Percentiles rank a stretch among this genome's conserved stretches.
These are phyloP conservation scores for Linnemannia zychae DNA, from an alignment of 192 early-diverging fungal species.

Conservation along the genomic window DNA sequence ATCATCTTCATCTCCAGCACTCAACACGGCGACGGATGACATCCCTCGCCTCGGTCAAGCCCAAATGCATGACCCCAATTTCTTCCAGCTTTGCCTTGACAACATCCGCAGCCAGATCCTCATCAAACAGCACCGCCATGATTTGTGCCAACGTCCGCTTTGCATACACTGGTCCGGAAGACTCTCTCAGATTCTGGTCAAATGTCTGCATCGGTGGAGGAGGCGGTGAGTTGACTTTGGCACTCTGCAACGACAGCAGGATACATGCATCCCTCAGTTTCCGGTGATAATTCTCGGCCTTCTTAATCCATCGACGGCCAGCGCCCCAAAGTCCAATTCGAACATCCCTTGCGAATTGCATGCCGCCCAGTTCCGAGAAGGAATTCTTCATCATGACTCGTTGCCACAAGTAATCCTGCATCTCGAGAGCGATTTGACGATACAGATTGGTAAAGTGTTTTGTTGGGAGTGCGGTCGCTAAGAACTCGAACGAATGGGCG, in stretches of 20 bases:
- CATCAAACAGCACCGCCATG: slow-evolving; percentile 56
- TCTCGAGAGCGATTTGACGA: slow-evolving; percentile 56
- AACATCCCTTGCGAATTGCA: slow-evolving; percentile 63
- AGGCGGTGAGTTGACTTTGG: slow-evolving; percentile 24
- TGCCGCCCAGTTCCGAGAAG: slow-evolving; percentile 63
- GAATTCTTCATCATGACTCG: slow-evolving; percentile 65
- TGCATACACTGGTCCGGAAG: background rate
- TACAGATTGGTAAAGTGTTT: slow-evolving; percentile 56
- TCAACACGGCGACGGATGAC: slow-evolving; percentile 56
- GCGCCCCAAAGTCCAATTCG: slow-evolving; percentile 61
- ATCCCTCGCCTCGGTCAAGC: slow-evolving; percentile 42
- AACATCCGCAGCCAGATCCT: slow-evolving; percentile 27
- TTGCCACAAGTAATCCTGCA: slow-evolving; percentile 69
- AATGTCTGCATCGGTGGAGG: background rate
- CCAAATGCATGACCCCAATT: slow-evolving; percentile 51
- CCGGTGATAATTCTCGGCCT: slow-evolving; percentile 65
- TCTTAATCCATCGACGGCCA: slow-evolving; percentile 59
- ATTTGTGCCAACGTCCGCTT: slow-evolving; percentile 56
- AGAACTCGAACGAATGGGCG: slow-evolving; percentile 52
- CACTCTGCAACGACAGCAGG: slow-evolving; percentile 54
- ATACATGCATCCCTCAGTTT: slow-evolving; percentile 55
- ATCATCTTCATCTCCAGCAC: slow-evolving; percentile 47
- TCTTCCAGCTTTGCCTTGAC: slow-evolving; percentile 42
- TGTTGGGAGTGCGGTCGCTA: slow-evolving; percentile 50
- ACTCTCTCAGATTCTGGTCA: slow-evolving; percentile 10